These are phyloP conservation scores for Atalantia buxifolia DNA, from an alignment of 345 rosid genomes.

Conservation along the genomic window DNA sequence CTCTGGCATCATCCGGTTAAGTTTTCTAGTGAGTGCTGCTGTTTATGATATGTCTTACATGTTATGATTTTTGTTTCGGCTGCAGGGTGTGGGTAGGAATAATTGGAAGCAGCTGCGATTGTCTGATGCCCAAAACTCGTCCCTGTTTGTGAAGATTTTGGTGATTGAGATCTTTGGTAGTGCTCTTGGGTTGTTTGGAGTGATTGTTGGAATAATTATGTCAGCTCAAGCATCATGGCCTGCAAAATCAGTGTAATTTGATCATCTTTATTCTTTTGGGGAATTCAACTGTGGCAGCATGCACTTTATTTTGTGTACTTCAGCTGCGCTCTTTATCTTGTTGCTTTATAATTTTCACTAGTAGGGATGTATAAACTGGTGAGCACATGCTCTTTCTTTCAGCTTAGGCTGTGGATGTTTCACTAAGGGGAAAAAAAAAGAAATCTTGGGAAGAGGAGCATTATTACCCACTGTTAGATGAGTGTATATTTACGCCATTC, in stretches of 20 bases:
- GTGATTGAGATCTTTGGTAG: constrained; percentile 99
- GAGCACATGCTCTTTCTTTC: constrained; percentile 9
- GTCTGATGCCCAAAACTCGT: constrained; percentile 97
- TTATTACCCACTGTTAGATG: neutral
- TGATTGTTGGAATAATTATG: constrained; percentile 98
- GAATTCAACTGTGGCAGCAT: neutral
- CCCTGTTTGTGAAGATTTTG: constrained; percentile 94
- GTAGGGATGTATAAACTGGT: constrained; percentile 15
- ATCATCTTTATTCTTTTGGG: neutral
- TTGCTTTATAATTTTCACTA: constrained; percentile 1
- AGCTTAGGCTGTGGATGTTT: constrained; percentile 5
- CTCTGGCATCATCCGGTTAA: neutral
- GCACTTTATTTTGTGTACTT: neutral
- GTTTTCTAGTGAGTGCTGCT: neutral
- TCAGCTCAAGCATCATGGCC: constrained; percentile 99
- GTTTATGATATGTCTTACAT: neutral
- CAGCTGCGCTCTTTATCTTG: neutral
- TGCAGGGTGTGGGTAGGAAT: constrained; percentile 91
- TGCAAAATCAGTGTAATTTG: constrained; percentile 38
- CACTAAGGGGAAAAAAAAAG: neutral
- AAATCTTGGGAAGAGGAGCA: neutral
- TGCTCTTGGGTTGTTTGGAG: constrained; percentile 97
- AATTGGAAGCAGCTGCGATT: constrained; percentile 97
- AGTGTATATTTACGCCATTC: neutral
- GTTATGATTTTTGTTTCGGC: neutral